Evolutionary conservation across 257 asterid species (phyloP).

Genomic region (Nicotiana benthamiana): DNA sequence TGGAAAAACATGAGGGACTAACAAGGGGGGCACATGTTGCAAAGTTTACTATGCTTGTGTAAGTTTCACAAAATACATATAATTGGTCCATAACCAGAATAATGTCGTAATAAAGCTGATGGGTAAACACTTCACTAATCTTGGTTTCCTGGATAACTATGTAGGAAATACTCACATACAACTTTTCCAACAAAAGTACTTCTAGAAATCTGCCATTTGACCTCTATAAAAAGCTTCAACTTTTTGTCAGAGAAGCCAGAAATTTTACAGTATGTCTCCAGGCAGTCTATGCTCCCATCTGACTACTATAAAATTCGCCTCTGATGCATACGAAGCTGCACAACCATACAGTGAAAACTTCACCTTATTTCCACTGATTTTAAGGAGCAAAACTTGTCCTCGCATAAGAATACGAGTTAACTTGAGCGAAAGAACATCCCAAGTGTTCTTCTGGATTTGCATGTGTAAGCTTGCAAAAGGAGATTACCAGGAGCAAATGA

Average conservation of each 20-base stretch:
- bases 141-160: not conserved
- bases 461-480: not conserved
- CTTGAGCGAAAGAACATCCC: not conserved
- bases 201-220: not conserved
- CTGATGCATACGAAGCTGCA: not conserved
- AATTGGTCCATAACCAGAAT: too few species aligned
- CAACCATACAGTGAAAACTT: not conserved
- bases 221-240: not conserved
- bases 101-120: too few species aligned
- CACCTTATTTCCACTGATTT: not conserved
- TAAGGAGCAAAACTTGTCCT: not conserved
- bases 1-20: too few species aligned
- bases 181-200: not conserved
- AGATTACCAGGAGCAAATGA: not conserved
- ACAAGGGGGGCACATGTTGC: too few species aligned
- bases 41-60: too few species aligned
- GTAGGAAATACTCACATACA: not conserved
- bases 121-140: not conserved
- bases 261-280: not conserved
- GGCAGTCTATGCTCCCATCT: not conserved
- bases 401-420: not conserved
- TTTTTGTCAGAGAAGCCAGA: not conserved
- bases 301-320: not conserved
- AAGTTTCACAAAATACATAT: too few species aligned
- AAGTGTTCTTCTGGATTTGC: not conserved